Evolutionary conservation across 1,284 basidiomycete genomes (phyloP).

Genomic region (Leccinum huronense): DNA sequence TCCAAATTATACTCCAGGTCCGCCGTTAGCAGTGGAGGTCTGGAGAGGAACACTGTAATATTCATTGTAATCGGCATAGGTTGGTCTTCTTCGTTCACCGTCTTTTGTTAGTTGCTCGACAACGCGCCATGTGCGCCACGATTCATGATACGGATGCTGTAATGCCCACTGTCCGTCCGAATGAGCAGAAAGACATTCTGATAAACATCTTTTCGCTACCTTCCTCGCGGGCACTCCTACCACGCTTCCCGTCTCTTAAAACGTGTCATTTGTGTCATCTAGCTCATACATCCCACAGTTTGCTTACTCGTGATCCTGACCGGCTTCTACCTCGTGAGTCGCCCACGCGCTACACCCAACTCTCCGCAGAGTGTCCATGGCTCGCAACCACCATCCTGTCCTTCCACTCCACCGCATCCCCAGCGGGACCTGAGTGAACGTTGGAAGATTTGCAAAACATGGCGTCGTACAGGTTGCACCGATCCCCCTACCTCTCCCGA

Average conservation of each 20-base stretch:
- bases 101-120: slow-evolving; percentile 4
- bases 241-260: slow-evolving; percentile 1
- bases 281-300: slow-evolving; percentile 25
- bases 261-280: slow-evolving; percentile 7
- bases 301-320: slow-evolving; percentile 29
- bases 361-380: slow-evolving; percentile 4
- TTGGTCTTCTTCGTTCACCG: slow-evolving; percentile 24
- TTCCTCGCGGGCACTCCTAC: background rate
- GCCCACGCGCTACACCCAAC: slow-evolving; percentile 15
- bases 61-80: slow-evolving; percentile 31
- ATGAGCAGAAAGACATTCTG: background rate
- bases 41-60: slow-evolving; percentile 25
- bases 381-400: slow-evolving; percentile 5
- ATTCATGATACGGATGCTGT: slow-evolving; percentile 2
- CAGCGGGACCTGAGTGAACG: slow-evolving; percentile 8
- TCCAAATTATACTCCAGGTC: slow-evolving; percentile 19
- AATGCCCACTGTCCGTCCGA: background rate
- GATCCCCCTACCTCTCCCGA: background rate
- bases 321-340: slow-evolving; percentile 34
- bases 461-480: slow-evolving; percentile 8
- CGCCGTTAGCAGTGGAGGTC: background rate
- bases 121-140: background rate
- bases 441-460: slow-evolving; percentile 26
- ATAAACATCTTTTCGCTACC: background rate
- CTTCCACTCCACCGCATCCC: slow-evolving; percentile 7